Percentiles rank a stretch among this genome's conserved stretches.
Conservation (phyloP, 805 yeast genomes). For the Candida ipomoeae region DNA sequence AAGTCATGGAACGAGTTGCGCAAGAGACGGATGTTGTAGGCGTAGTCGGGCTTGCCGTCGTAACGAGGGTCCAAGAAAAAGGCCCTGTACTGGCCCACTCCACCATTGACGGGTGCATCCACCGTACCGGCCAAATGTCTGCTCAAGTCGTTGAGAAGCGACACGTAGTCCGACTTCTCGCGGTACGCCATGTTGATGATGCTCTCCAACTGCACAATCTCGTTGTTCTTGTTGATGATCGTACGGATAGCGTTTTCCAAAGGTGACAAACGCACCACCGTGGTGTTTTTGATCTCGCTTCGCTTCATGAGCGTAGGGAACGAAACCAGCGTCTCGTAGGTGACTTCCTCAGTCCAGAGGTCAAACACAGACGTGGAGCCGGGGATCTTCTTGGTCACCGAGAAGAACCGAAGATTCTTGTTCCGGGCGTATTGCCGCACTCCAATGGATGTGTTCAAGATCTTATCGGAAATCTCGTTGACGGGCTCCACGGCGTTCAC, state of each 20-base stretch:
- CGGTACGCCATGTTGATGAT: slow-evolving; percentile 49
- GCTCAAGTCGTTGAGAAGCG: slow-evolving; percentile 60
- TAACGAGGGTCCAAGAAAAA: slow-evolving; percentile 49
- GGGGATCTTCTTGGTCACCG: slow-evolving; percentile 65
- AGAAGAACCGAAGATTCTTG: slow-evolving; percentile 65
- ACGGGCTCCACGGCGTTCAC: slow-evolving; percentile 71
- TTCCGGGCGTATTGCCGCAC: slow-evolving; percentile 73
- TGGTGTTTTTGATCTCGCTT: slow-evolving; percentile 57
- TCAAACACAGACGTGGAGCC: slow-evolving; percentile 69
- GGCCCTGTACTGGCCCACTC: slow-evolving; percentile 75
- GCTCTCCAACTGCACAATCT: slow-evolving; percentile 64
- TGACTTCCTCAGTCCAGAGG: slow-evolving; percentile 85
- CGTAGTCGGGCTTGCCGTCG: slow-evolving; percentile 30
- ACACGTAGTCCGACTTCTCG: slow-evolving; percentile 45
- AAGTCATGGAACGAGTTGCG: slow-evolving; percentile 62
- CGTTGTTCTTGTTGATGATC: slow-evolving; percentile 63
- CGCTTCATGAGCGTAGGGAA: slow-evolving; percentile 90
- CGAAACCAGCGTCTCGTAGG: slow-evolving; percentile 66
- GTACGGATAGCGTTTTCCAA: slow-evolving; percentile 75
- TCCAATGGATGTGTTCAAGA: slow-evolving; percentile 50
- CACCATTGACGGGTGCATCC: slow-evolving; percentile 91
- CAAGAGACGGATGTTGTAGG: slow-evolving; percentile 32
- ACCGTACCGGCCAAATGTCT: slow-evolving; percentile 79
- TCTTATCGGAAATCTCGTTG: slow-evolving; percentile 45
- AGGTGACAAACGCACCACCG: slow-evolving; percentile 65